Conservation (phyloP, 2,329 filamentous ascomycete genomes). For the Trichoderma sp. region DNA sequence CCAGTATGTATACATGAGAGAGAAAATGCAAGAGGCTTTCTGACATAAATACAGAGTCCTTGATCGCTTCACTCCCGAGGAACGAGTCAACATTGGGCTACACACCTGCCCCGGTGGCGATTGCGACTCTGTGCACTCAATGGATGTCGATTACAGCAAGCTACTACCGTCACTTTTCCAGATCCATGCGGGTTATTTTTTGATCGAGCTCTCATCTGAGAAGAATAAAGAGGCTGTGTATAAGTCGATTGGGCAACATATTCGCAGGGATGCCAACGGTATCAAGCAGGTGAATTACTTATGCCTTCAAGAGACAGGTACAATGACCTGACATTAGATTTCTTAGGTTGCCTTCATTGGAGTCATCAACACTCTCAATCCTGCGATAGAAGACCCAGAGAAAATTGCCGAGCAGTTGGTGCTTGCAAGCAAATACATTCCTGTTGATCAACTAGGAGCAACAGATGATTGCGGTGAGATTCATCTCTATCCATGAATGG, state of each 20-base stretch:
- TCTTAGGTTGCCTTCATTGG: slow-evolving; percentile 18
- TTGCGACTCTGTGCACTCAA: slow-evolving; percentile 20
- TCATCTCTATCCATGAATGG: background rate
- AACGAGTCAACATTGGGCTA: slow-evolving; percentile 20
- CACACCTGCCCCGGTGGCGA: slow-evolving; percentile 23
- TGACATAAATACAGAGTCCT: slow-evolving; percentile 4
- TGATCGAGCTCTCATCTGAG: slow-evolving; percentile 21
- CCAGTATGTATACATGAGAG: background rate
- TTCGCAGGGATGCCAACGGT: slow-evolving; percentile 20
- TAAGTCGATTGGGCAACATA: slow-evolving; percentile 13
- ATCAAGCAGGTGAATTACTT: slow-evolving; percentile 18
- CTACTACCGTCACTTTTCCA: slow-evolving; percentile 17
- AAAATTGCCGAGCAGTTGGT: slow-evolving; percentile 20
- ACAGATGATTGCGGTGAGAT: slow-evolving; percentile 21
- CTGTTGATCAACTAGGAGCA: slow-evolving; percentile 18
- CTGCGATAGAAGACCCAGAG: slow-evolving; percentile 19
- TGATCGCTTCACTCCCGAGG: slow-evolving; percentile 14
- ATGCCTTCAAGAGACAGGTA: background rate
- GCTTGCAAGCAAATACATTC: slow-evolving; percentile 18
- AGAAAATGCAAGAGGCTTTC: background rate
- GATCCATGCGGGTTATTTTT: slow-evolving; percentile 22
- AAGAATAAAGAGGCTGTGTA: slow-evolving; percentile 18
- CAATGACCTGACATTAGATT: background rate
- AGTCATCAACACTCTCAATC: slow-evolving; percentile 19
- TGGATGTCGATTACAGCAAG: slow-evolving; percentile 18